phyloP scores from a whole-genome alignment of 1,284 basidiomycete species.

The Cutaneotrichosporon spelunceum region DNA sequence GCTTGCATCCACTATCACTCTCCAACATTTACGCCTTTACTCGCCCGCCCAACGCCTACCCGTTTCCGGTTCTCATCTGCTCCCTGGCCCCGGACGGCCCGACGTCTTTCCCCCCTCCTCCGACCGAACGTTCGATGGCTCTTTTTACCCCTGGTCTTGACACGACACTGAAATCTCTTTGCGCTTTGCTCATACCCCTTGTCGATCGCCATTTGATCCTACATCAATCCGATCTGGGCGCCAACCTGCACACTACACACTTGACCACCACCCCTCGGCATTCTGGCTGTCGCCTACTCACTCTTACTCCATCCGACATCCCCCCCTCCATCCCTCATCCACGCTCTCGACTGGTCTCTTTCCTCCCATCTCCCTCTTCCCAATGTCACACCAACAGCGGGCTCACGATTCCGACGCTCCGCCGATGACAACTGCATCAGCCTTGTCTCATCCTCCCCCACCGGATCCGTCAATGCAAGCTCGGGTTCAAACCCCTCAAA shows the following conservation, averaged over 20 bases:
- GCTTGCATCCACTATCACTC: not conserved
- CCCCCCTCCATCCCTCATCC: not conserved
- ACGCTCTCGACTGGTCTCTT: not conserved
- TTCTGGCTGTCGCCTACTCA: not conserved
- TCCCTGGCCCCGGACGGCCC: not conserved
- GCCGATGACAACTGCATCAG: conserved; percentile 1
- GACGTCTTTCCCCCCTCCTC: not conserved
- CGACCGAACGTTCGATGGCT: not conserved
- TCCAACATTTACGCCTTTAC: not conserved
- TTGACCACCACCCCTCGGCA: not conserved
- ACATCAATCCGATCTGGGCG: conserved; percentile 3
- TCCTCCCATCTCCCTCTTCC: not conserved
- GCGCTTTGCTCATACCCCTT: not conserved
- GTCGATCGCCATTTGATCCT: not conserved
- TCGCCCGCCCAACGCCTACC: not conserved
- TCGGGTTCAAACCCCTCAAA: not conserved
- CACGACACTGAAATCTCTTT: not conserved
- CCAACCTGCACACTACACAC: conserved; percentile 8
- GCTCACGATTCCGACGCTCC: not conserved
- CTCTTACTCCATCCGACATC: not conserved
- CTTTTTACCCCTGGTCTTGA: not conserved
- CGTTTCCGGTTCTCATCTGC: not conserved
- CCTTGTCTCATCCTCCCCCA: not conserved
- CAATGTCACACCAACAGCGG: conserved; percentile 1
- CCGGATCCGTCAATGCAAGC: conserved; percentile 8